Evolutionary conservation across 2,329 filamentous ascomycete species (phyloP), one percentile per base, ranked within the genome.

Genomic region (Pseudogymnoascus sp.): DNA sequence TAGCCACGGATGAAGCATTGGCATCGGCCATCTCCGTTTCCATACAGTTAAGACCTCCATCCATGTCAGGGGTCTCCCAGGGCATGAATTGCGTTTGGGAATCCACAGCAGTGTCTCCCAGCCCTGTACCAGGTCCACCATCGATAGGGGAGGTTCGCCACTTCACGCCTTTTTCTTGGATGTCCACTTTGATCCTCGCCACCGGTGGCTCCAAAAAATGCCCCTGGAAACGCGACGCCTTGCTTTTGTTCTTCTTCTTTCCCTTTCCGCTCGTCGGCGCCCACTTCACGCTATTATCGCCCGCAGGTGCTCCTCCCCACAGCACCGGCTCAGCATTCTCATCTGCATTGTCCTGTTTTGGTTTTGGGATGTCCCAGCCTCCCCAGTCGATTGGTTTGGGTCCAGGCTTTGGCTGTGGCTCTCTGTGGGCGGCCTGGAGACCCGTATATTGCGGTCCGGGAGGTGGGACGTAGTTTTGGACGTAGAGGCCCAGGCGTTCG

Each of bases 251-350:
- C 49, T 33, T 55, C 49, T 45, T 52, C 25, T 14, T 55, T 9
- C 49, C 49, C 16, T 55, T 55, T 55, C 49, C 49, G 28, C 49
- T 55, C 28, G 49, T 55, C 6, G 49, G 49, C 8, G 49, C 49
- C 49, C 49, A 55, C 3, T 55, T 9, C 6, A 55, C 49, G 16
- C 28, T 55, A 8, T 12, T 33, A 18, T 35, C 49, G 16, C 49
- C 28, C 0, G 33, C 5, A 8, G 49, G 3, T 21, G 28, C 49
- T 35, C 49, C 49, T 8, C 49, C 49, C 49, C 49, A 55, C 11
- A 55, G 49, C 16, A 33, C 49, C 5, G 49, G 28, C 28, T 33
- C 49, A 1, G 28, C 1, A 14, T 18, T 55, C 33, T 55, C 49
- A 35, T 9, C 16, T 52, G 14, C 25, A 31, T 52, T 31, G 49